Evolutionary conservation across 768 basidiomycete genomes (phyloP), one percentile per base, ranked within the genome.

Genomic region (Gymnopilus dilepis): DNA sequence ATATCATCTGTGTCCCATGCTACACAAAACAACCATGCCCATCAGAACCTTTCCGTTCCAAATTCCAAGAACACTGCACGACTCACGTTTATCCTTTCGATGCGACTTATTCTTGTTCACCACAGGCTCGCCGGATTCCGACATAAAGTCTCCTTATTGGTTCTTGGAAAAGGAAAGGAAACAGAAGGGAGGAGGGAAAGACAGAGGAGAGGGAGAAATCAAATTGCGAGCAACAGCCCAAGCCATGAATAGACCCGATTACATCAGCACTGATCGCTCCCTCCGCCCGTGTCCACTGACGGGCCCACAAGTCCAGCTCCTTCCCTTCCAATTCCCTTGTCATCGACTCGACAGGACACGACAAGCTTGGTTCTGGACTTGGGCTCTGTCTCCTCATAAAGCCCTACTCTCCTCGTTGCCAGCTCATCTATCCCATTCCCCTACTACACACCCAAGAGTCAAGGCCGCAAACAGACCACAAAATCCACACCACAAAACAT

Each of bases 1-100:
- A 98, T 95, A 69, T 97, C 97, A 74, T 98, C 96, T 43, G 96
- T 98, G 72, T 99, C 97, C 97, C 97, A 99, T 71, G 96, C 97
- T 98, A 66, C 58, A 67, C 31, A 58, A 51, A 64, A 72, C 52
- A 60, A 37, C 63, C n/a, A 54, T 24, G 15, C 31, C 11, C 2
- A 58, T 67, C 38, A 70, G 60, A 15, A 56, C 8, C 26, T 3
- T 19, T 19, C 37, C 7, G 34, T 15, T 8, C 15, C 34, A 37
- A 45, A 40, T 51, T 3, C 13, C 4, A 7, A 33, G 15, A 43
- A 3, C 38, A 22, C 31, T 8, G 6, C 11, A 53, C 12, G 12
- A 67, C 94, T 72, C 70, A 97, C 96, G 96, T 78, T 99, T 99
- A 7, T 97, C 95, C 73, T 97, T 97, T 64, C 95, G 84, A 73